Base-by-base conservation (phyloP, 148 eudicot species). In the Silene latifolia region DNA sequence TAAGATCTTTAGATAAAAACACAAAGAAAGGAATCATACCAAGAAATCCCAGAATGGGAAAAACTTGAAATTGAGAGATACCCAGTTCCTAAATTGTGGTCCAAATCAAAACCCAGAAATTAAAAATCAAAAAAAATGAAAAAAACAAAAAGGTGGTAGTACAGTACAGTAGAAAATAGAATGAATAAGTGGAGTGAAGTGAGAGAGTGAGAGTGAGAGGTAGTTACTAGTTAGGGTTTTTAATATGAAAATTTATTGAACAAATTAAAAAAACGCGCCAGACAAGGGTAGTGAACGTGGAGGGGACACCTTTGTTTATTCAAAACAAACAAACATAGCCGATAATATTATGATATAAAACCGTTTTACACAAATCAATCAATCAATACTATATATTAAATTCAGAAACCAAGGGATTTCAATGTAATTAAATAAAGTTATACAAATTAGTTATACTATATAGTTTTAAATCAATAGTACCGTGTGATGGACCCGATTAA, bases 21-120 rank as follows among this genome's bases (percentile, higher is more conserved):
- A 75, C 85, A 86, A 75, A 80, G 87, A 77, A 87, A 83, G 76
- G 87, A 84, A 87, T 77, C 72, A 73, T 74, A 72, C 80, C 80
- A 65, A 68, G 51, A 67, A 77, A 67, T 20, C 24, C 24, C 13
- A 76, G 15, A 80, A 18, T 15, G 19, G 65, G 21, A 21, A 27
- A 11, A 59, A 63, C 7, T 69, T 18, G 18, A 76, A 59, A n/a
- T 4, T 42, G 71, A 62, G 32, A 35, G 72, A 32, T 18, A 39
- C 82, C 75, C 71, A 72, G 73, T n/a, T 20, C 5, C 47, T 54
- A 18, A 19, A 17, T 71, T 72, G 61, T 39, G 10, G 8, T 66
- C 15, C 69, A 59, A 67, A 65, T 17, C 18, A 75, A 76, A 72
- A 21, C 72, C 57, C 62, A 80, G 76, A 64, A 56, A 74, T 51